These are phyloP conservation scores for Aegilops longissima DNA, from an alignment of 176 grass and related monocot species.

Conservation along the genomic window DNA sequence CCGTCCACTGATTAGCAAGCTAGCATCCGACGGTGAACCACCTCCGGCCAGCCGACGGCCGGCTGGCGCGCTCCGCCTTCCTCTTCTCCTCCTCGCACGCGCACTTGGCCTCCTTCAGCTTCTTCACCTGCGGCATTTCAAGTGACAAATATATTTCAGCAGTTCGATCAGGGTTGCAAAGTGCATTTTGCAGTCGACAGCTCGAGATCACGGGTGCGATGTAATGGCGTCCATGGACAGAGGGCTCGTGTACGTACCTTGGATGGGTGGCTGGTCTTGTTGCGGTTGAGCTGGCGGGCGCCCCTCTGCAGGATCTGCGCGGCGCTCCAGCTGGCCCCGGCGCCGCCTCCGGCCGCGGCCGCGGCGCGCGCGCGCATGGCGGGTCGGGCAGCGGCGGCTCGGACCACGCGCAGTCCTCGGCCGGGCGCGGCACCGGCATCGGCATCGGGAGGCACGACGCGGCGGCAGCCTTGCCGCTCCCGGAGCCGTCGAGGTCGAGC, in stretches of 20 bases:
- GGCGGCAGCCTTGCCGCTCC: not conserved
- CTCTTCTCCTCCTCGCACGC: conserved; percentile 37
- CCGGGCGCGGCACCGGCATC: not conserved
- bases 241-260: not conserved
- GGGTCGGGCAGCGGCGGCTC: conserved; percentile 8
- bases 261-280: not conserved
- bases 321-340: conserved; percentile 28
- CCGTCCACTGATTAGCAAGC: not conserved
- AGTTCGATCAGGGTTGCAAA: not conserved
- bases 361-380: not conserved
- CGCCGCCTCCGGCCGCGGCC: not conserved
- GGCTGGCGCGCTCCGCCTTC: conserved; percentile 17
- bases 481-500: conserved; percentile 30
- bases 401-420: conserved; percentile 31
- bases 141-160: not conserved
- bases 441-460: not conserved
- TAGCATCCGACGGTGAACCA: conserved; percentile 49
- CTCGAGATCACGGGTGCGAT: not conserved
- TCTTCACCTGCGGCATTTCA: conserved; percentile 17
- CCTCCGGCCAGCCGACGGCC: not conserved
- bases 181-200: not conserved
- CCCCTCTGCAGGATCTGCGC: conserved; percentile 26
- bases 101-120: conserved; percentile 24
- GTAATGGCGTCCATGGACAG: too few species aligned
- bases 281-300: conserved; percentile 41